phyloP scores from a whole-genome alignment of 2,329 filamentous ascomycete genomes.

The Aspergillus ibericus region DNA sequence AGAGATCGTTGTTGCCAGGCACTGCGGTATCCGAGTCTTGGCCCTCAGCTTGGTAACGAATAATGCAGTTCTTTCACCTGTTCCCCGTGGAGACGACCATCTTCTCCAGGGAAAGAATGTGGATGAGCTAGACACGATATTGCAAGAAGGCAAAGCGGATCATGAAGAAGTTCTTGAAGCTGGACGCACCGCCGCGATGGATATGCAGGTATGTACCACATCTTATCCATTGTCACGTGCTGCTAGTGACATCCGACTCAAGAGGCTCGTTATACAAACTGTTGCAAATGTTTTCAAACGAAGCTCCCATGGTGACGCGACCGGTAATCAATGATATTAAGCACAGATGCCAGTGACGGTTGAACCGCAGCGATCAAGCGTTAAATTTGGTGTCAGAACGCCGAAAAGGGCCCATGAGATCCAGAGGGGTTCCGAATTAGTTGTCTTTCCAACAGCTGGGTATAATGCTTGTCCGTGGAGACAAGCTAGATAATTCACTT shows the following conservation, averaged over 20 bases:
- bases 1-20: conserved; percentile 66
- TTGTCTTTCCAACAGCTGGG: not conserved
- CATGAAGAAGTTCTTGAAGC: conserved; percentile 67
- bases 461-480: not conserved
- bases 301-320: not conserved
- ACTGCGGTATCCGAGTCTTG: conserved; percentile 62
- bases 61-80: conserved; percentile 60
- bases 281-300: conserved; percentile 32
- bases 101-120: conserved; percentile 52
- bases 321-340: not conserved
- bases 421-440: not conserved
- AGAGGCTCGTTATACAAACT: conserved; percentile 40
- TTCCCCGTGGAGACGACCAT: conserved; percentile 58
- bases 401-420: not conserved
- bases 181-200: conserved; percentile 58
- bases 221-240: not conserved
- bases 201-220: conserved; percentile 57
- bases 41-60: conserved; percentile 69
- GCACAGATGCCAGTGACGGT: not conserved
- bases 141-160: conserved; percentile 61
- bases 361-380: not conserved
- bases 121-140: conserved; percentile 54
- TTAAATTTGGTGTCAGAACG: not conserved
- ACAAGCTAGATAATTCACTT: conserved; percentile 19
- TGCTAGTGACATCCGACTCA: conserved; percentile 20